Conservation (phyloP, 1,139 yeast genomes). For the Sugiyamaella pinicola region DNA sequence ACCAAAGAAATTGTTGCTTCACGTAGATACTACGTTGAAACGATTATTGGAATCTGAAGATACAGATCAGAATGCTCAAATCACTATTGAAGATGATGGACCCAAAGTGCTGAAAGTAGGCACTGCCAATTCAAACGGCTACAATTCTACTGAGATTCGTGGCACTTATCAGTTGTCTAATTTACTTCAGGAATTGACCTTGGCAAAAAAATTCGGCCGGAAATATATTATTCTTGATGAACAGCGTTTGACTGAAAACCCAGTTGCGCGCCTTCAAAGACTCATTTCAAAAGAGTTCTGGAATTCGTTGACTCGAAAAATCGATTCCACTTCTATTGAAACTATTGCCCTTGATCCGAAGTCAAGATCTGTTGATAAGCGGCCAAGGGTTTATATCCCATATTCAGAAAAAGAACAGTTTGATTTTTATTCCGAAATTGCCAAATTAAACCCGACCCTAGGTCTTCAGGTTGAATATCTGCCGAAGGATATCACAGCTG, state of each 20-base stretch:
- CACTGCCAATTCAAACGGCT: conserved; percentile 83
- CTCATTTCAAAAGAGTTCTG: conserved; percentile 79
- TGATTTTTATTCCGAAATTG: conserved; percentile 62
- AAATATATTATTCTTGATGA: conserved; percentile 79
- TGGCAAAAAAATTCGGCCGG: conserved; percentile 81
- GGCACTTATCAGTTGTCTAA: conserved; percentile 94
- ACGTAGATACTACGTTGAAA: conserved; percentile 71
- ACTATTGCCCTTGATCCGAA: conserved; percentile 79
- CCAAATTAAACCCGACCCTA: conserved; percentile 58
- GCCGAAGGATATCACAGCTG: conserved; percentile 60
- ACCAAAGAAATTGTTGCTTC: conserved; percentile 68
- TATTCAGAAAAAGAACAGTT: conserved; percentile 68
- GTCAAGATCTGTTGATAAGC: conserved; percentile 58
- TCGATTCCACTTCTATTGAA: conserved; percentile 63
- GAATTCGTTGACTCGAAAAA: conserved; percentile 73
- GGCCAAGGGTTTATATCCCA: conserved; percentile 81
- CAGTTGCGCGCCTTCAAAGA: conserved; percentile 75
- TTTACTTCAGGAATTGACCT: conserved; percentile 82
- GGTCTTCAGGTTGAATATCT: conserved; percentile 75
- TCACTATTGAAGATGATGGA: conserved; percentile 89
- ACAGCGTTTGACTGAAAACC: conserved; percentile 81
- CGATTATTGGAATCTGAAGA: conserved; percentile 78
- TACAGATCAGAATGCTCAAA: conserved; percentile 82
- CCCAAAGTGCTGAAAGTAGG: conserved; percentile 87
- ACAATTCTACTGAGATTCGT: conserved; percentile 67